A percentile compares a stretch with the other conserved stretches of the same genome.
These are phyloP conservation scores for Hypoxylon crocopeplum DNA, from an alignment of 495 filamentous ascomycete species.

Conservation along the genomic window DNA sequence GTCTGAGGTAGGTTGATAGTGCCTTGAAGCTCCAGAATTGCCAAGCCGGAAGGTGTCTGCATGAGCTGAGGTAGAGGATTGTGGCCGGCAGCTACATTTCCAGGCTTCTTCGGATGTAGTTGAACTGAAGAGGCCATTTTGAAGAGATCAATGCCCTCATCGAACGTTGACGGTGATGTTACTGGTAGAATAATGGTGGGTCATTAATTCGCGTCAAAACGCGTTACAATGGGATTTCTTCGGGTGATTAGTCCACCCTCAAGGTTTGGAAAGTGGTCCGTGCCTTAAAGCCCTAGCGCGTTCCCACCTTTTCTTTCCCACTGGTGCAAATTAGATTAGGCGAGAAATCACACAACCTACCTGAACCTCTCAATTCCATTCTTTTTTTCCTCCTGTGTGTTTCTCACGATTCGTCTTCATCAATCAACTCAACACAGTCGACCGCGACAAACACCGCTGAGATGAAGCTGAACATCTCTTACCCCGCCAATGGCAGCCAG, in stretches of 20 bases:
- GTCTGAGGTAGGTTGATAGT: conserved; percentile 72
- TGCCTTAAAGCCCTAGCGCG: conserved; percentile 34
- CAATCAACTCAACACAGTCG: conserved; percentile 35
- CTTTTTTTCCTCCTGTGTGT: conserved; percentile 21
- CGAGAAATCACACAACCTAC: conserved; percentile 43
- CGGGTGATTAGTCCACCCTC: conserved; percentile 12
- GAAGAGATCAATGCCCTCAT: neutral
- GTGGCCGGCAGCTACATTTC: neutral
- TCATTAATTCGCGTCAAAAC: neutral
- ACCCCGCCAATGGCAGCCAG: conserved; percentile 97
- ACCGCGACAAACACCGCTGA: conserved; percentile 45
- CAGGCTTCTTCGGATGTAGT: conserved; percentile 26
- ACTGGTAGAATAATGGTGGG: neutral
- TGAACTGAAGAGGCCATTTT: conserved; percentile 39
- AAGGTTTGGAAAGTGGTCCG: conserved; percentile 17
- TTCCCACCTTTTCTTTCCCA: conserved; percentile 32
- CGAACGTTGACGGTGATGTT: neutral
- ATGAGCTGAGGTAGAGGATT: conserved; percentile 81
- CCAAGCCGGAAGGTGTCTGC: conserved; percentile 80
- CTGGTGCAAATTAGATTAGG: conserved; percentile 41
- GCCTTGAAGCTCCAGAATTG: conserved; percentile 90
- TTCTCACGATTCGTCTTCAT: conserved; percentile 39
- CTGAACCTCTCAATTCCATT: conserved; percentile 23
- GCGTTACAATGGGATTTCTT: conserved; percentile 24
- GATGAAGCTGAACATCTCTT: conserved; percentile 98